A percentile compares a stretch with the other conserved stretches of the same genome.
These are phyloP conservation scores for Venturia pyrina DNA, from an alignment of 2,329 filamentous ascomycete genomes.

Conservation along the genomic window DNA sequence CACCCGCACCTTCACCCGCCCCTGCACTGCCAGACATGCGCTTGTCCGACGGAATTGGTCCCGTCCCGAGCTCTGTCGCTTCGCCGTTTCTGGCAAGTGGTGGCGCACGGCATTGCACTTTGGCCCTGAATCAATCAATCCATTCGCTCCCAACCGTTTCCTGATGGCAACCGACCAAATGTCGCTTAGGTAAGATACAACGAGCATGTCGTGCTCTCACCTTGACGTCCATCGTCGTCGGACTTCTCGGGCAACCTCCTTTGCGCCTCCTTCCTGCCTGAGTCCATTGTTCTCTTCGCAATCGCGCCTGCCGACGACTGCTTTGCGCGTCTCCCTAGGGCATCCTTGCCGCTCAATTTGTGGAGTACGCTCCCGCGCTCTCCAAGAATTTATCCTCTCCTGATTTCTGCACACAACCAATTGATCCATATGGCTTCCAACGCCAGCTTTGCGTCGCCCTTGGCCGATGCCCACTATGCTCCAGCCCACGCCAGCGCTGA, in stretches of 20 bases:
- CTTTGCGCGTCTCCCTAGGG: neutral
- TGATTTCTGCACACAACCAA: neutral
- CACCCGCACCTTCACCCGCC: too few species aligned
- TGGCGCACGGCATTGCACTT: neutral
- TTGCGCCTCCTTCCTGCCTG: neutral
- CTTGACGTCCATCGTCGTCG: too few species aligned
- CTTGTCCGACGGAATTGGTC: too few species aligned
- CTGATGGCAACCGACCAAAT: too few species aligned
- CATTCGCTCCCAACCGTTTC: neutral
- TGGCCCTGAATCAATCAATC: too few species aligned
- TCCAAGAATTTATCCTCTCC: neutral
- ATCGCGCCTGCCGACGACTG: neutral
- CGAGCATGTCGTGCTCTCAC: too few species aligned
- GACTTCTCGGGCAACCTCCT: too few species aligned
- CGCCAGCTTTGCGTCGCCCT: slow-evolving; percentile 12
- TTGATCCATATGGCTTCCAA: slow-evolving; percentile 11
- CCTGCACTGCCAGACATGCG: too few species aligned
- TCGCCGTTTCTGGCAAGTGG: neutral
- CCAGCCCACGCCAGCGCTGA: neutral
- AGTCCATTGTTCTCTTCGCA: too few species aligned
- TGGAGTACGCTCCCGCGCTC: neutral
- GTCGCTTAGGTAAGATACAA: too few species aligned
- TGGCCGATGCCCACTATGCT: slow-evolving; percentile 9
- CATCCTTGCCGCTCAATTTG: neutral
- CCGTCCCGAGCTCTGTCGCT: neutral